These are phyloP conservation scores for Amphirosellinia nigrospora DNA, from an alignment of 495 filamentous ascomycete species.

Conservation along the genomic window DNA sequence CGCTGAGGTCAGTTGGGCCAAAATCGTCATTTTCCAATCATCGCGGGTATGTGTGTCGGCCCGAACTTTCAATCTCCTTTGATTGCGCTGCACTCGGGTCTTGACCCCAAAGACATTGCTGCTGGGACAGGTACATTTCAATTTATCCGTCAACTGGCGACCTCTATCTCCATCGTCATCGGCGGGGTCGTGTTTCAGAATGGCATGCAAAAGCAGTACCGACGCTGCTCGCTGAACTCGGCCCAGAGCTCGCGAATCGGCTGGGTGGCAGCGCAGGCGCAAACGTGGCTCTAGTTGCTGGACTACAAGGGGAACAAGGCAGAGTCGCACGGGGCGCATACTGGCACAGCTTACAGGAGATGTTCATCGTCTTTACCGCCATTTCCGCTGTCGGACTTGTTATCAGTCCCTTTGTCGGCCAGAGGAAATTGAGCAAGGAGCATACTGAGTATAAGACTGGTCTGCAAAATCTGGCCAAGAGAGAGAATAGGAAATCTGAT, in stretches of 20 bases:
- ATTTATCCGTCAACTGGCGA: constrained; percentile 76
- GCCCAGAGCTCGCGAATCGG: constrained; percentile 47
- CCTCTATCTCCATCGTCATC: constrained; percentile 74
- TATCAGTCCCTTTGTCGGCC: constrained; percentile 60
- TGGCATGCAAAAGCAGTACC: constrained; percentile 54
- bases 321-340: constrained; percentile 60
- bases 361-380: constrained; percentile 72
- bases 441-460: constrained; percentile 70
- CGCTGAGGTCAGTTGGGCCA: constrained; percentile 55
- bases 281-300: constrained; percentile 60
- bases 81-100: constrained; percentile 72
- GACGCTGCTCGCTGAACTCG: constrained; percentile 45
- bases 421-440: constrained; percentile 61
- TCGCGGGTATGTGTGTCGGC: constrained; percentile 68
- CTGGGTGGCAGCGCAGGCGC: constrained; percentile 63
- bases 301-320: constrained; percentile 54
- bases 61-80: constrained; percentile 73
- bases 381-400: constrained; percentile 61
- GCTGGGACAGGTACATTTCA: constrained; percentile 78
- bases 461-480: constrained; percentile 49
- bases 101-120: constrained; percentile 72
- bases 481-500: not conserved
- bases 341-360: constrained; percentile 62
- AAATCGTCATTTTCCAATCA: constrained; percentile 65
- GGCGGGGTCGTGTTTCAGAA: constrained; percentile 85